Conservation (phyloP, 1,284 basidiomycete genomes). For the Apiotrichum brassicae region DNA sequence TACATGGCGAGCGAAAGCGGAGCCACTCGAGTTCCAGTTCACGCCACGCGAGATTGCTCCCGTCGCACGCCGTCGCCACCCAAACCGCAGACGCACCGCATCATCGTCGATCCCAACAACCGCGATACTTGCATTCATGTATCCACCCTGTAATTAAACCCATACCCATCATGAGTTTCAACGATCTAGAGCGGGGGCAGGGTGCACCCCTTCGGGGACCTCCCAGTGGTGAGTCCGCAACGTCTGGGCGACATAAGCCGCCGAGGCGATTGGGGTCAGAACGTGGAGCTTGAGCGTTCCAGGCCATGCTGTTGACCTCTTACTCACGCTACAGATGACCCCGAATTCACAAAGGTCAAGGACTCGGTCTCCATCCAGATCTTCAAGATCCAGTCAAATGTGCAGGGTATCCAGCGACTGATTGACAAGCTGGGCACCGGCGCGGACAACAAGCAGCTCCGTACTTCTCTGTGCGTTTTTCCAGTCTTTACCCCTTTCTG, state of each 20-base stretch:
- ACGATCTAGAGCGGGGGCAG: slow-evolving; percentile 49
- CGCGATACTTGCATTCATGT: not conserved
- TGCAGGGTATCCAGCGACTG: slow-evolving; percentile 85
- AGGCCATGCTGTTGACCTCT: not conserved
- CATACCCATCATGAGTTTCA: slow-evolving; percentile 47
- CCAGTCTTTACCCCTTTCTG: not conserved
- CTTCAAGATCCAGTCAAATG: slow-evolving; percentile 98
- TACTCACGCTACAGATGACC: slow-evolving; percentile 20
- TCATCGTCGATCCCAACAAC: not conserved
- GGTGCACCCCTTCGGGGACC: slow-evolving; percentile 29
- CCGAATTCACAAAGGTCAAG: slow-evolving; percentile 65
- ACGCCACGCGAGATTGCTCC: too few species aligned
- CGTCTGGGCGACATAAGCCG: too few species aligned
- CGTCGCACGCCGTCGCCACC: not conserved
- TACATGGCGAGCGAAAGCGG: too few species aligned
- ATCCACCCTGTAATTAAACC: too few species aligned
- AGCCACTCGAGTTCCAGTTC: too few species aligned
- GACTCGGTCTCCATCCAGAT: slow-evolving; percentile 86
- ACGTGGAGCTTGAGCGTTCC: not conserved
- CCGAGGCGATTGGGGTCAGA: too few species aligned
- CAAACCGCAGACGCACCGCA: not conserved
- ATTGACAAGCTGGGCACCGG: slow-evolving; percentile 82
- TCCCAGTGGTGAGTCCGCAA: slow-evolving; percentile 22
- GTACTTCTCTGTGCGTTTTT: slow-evolving; percentile 48
- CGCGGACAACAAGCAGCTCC: slow-evolving; percentile 63